A percentile compares a stretch with the other conserved stretches of the same genome.
phyloP scores from a whole-genome alignment of 805 yeast genomes.

The Saccharomycopsis fibuligera region DNA sequence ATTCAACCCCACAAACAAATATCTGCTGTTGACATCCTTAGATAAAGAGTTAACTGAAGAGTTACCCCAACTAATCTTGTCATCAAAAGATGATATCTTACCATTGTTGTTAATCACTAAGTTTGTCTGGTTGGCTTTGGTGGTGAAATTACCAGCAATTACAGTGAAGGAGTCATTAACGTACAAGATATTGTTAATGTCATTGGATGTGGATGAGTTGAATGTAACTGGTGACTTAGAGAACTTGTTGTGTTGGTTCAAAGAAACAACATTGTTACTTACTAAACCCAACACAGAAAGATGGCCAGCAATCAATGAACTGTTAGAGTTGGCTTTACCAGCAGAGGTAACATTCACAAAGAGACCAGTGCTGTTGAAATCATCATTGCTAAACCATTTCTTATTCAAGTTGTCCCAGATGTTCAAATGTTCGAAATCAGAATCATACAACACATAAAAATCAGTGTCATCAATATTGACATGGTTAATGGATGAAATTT shows the following conservation, averaged over 20 bases:
- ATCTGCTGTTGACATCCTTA: constrained; percentile 18
- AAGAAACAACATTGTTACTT: constrained; percentile 18
- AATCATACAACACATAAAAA: constrained; percentile 36
- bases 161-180: constrained; percentile 16
- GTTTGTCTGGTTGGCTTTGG: constrained; percentile 19
- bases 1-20: constrained; percentile 41
- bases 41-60: constrained; percentile 13
- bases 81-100: constrained; percentile 22
- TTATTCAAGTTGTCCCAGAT: constrained; percentile 38
- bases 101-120: constrained; percentile 12
- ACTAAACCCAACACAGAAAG: constrained; percentile 22
- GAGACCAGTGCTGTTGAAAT: constrained; percentile 20
- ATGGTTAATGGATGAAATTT: constrained; percentile 27
- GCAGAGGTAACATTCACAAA: constrained; percentile 29
- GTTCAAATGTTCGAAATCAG: constrained; percentile 7
- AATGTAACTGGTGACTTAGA: constrained; percentile 26
- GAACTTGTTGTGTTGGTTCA: constrained; percentile 24
- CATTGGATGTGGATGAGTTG: background rate
- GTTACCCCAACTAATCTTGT: constrained; percentile 17
- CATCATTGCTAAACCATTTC: constrained; percentile 30
- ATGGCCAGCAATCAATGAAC: constrained; percentile 26
- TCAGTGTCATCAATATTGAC: constrained; percentile 34
- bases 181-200: constrained; percentile 14
- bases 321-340: constrained; percentile 3
- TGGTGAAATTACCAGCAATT: constrained; percentile 27